Evolutionary conservation across 768 basidiomycete species (phyloP), one percentile per base, ranked within the genome.

Genomic region (Phlebiopsis gigantea): DNA sequence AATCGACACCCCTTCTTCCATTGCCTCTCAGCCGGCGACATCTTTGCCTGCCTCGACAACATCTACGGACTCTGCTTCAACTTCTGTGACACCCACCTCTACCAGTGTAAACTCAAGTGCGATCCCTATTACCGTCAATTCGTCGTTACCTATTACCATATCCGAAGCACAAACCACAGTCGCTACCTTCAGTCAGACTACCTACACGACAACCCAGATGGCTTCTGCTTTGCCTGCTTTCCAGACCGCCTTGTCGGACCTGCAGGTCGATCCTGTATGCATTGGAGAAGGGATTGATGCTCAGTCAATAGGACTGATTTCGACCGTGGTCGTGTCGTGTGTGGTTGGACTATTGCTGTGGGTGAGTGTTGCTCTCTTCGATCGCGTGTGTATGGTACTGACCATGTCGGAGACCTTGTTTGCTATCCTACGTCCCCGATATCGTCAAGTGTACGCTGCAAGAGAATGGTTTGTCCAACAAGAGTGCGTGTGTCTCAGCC

Each of bases 391-490:
- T 56, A 28, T n/a, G n/a, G 30, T 17, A 30, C 50, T 57, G n/a
- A 44, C 19, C 31, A 45, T 17, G 46, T 55, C 25, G 3, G 61
- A 90, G 88, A 66, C 84, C 46, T 59, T 82, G 44, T 91, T 91
- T 68, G 88, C 84, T 24, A 69, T 84, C 46, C 60, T 88, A 21
- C 77, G 88, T 41, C 87, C 88, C 14, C 82, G 78, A 53, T 84
- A 82, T 63, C 80, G 87, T 55, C 85, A 89, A 72, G 65, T 91
- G 14, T 91, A 90, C 62, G 85, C 73, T 19, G 67, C 85, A 47
- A 74, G 88, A 64, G 87, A 89, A 65, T 91, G 88, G 88, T 91
- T 91, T 67, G 78, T 85, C 15, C 82, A 79, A 46, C 79, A 76
- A 69, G 79, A 80, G 87, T 90, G 66, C 71, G 84, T 77, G 10